These are phyloP conservation scores for Drechmeria coniospora DNA, from an alignment of 2,329 filamentous ascomycete genomes.

Conservation along the genomic window DNA sequence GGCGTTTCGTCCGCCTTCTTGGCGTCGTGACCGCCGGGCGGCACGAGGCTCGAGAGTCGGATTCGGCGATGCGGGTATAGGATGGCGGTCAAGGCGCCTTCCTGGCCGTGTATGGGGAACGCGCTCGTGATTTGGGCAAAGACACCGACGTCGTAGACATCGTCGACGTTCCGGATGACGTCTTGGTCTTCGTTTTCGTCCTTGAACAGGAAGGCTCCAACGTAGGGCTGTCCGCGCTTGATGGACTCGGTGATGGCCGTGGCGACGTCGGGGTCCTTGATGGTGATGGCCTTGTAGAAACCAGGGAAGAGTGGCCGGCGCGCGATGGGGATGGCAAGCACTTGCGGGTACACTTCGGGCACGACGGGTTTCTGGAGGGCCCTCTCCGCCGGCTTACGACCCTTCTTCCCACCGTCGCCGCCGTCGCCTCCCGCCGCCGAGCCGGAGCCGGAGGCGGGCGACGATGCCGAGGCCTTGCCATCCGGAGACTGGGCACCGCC, in stretches of 20 bases:
- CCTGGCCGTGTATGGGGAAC: slow-evolving; percentile 79
- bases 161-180: slow-evolving; percentile 74
- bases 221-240: slow-evolving; percentile 91
- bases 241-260: slow-evolving; percentile 91
- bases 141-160: slow-evolving; percentile 90
- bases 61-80: slow-evolving; percentile 93
- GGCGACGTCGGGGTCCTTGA: slow-evolving; percentile 81
- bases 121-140: slow-evolving; percentile 97
- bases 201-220: slow-evolving; percentile 93
- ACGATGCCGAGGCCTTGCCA: slow-evolving; percentile 35
- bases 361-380: slow-evolving; percentile 76
- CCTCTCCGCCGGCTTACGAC: slow-evolving; percentile 56
- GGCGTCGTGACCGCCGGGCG: slow-evolving; percentile 40
- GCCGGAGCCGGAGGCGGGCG: slow-evolving; percentile 35
- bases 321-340: slow-evolving; percentile 92
- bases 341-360: slow-evolving; percentile 91
- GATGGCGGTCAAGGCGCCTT: slow-evolving; percentile 76
- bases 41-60: slow-evolving; percentile 69
- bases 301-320: slow-evolving; percentile 89
- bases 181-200: slow-evolving; percentile 91
- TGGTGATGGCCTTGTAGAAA: slow-evolving; percentile 98
- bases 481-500: slow-evolving; percentile 26
- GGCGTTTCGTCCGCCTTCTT: slow-evolving; percentile 37
- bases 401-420: slow-evolving; percentile 49
- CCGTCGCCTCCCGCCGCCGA: slow-evolving; percentile 37